A percentile compares a stretch with the other conserved stretches of the same genome.
phyloP scores from a whole-genome alignment of 1,284 basidiomycete species.

The Ustilago nuda region DNA sequence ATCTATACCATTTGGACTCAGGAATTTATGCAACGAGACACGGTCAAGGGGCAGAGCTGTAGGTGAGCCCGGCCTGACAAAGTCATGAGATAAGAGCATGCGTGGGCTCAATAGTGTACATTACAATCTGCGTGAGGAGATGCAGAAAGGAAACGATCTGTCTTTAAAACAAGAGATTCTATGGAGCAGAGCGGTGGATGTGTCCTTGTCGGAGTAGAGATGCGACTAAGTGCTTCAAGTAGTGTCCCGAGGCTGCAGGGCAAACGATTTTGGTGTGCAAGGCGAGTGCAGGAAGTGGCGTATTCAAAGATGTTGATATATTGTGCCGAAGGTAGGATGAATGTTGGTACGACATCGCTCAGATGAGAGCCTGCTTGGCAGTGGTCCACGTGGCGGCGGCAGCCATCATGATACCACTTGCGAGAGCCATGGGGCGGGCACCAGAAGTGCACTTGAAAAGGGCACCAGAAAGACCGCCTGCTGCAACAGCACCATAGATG shows the following conservation, averaged over 20 bases:
- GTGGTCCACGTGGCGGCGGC: conserved; percentile 87
- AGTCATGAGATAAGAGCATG: conserved; percentile 14
- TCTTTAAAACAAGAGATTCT: conserved; percentile 11
- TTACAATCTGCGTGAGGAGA: conserved; percentile 18
- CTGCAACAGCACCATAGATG: conserved; percentile 86
- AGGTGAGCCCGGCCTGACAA: not conserved
- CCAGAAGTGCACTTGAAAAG: conserved; percentile 96
- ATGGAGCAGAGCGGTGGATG: conserved; percentile 39
- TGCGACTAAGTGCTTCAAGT: not conserved
- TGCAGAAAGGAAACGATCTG: not conserved
- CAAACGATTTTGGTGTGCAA: not conserved
- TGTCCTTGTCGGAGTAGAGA: not conserved
- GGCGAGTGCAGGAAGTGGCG: not conserved
- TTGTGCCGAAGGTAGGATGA: not conserved
- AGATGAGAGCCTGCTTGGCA: conserved; percentile 49
- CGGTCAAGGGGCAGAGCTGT: not conserved
- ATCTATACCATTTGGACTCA: not conserved
- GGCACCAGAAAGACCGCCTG: conserved; percentile 89
- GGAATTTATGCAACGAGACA: not conserved
- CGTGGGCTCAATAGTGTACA: conserved; percentile 42
- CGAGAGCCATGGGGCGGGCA: conserved; percentile 85
- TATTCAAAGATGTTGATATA: not conserved
- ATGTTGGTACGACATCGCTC: not conserved
- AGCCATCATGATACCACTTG: conserved; percentile 87
- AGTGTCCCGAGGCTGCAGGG: not conserved